Base-by-base conservation (phyloP, 2,329 filamentous ascomycete genomes). In the Cladosporium sp. region DNA sequence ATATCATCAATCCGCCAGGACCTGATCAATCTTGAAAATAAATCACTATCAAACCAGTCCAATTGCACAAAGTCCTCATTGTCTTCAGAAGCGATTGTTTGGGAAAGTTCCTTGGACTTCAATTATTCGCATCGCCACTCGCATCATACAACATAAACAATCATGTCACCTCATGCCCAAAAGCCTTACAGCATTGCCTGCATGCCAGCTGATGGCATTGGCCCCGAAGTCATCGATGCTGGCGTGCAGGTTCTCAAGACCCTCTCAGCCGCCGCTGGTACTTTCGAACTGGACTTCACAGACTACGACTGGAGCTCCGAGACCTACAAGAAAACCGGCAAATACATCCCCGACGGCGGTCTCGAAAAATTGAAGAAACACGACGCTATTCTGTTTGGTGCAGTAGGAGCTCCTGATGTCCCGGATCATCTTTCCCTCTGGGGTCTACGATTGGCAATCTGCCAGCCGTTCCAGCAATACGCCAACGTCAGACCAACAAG, bases 181-280 rank as follows among this genome's bases (percentile, higher is more conserved):
- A 54, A 51, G 20, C 55, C 53, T 13, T 74, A 77, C 58, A 71
- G 63, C 45, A 82, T 85, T 53, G 82, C 82, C n/a, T 76, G 74
- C 25, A 84, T 87, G 49, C 82, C 83, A 0, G 84, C 80, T 7
- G 84, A 87, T 60, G 84, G 84, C 48, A 86, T 87, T 53, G 84
- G 84, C 1, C 77, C 77, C 1, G 84, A 87, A 64, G 83, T 87
- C 9, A 79, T 85, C 64, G 70, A 75, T 27, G 81, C 81, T 1
- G 82, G 81, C 2, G 78, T 86, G 7, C 70, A 76, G 36, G 84
- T 84, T 0, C 67, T 88, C 43, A 73, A 81, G 54, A 73, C 74
- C 12, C 64, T 84, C 1, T 69, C 73, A 4, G 57, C 57, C 3
- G 69, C 75, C 1, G 68, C 82, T 1, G 72, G 77, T 33, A 75